phyloP scores from a whole-genome alignment of 1,284 basidiomycete genomes.

The Rhizoctonia solani region DNA sequence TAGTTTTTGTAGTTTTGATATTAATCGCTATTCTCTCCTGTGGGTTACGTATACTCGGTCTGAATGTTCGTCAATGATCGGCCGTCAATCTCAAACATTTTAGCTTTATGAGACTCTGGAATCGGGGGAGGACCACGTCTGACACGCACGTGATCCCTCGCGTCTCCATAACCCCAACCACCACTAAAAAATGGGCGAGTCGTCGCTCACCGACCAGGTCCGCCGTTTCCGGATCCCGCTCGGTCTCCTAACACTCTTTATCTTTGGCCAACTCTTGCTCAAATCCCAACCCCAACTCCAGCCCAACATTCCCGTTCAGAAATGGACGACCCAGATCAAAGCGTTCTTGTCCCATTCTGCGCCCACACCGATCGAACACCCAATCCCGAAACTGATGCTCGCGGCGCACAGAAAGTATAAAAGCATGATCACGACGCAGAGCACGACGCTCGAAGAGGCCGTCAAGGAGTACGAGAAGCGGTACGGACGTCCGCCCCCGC shows the following conservation, averaged over 20 bases:
- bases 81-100: too few species aligned
- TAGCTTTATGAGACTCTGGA: too few species aligned
- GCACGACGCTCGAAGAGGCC: constrained; percentile 71
- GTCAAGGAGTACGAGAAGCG: constrained; percentile 77
- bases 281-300: constrained; percentile 27
- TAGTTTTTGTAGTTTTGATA: background rate
- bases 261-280: constrained; percentile 6
- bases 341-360: constrained; percentile 1
- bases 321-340: constrained; percentile 27
- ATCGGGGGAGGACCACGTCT: too few species aligned
- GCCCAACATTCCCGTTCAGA: constrained; percentile 8
- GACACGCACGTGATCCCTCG: too few species aligned
- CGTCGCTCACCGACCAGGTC: constrained; percentile 7
- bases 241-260: background rate
- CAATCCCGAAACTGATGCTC: constrained; percentile 80
- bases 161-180: too few species aligned
- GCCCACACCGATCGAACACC: constrained; percentile 54
- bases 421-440: constrained; percentile 70
- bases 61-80: too few species aligned
- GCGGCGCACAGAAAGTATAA: constrained; percentile 72
- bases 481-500: constrained; percentile 79
- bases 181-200: background rate
- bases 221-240: constrained; percentile 15
- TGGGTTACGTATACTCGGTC: too few species aligned
- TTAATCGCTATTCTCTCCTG: too few species aligned